Percentiles rank a stretch among this genome's conserved stretches.
These are phyloP conservation scores for Conticribra weissflogii DNA, from an alignment of 108 stramenopile species.

Conservation along the genomic window DNA sequence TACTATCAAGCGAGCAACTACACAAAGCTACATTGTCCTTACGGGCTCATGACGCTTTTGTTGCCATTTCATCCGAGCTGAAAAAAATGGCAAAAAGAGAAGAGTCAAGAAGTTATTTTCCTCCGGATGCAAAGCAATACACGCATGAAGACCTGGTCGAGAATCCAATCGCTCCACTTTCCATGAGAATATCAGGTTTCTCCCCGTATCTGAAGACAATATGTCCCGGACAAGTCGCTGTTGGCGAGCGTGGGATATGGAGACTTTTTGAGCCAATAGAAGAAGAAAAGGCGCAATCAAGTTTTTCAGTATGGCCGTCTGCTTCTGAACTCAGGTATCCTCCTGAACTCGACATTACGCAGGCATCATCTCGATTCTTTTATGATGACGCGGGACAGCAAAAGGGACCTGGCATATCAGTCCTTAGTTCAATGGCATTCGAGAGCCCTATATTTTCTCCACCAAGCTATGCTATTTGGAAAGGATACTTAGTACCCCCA, in stretches of 20 bases:
- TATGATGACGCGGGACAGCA: conserved; percentile 29
- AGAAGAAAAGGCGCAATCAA: conserved; percentile 3
- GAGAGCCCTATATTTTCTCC: conserved; percentile 49
- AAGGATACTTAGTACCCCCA: conserved; percentile 40
- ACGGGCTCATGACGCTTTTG: too few species aligned
- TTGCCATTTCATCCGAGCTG: too few species aligned
- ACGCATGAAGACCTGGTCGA: background rate
- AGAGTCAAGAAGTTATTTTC: background rate
- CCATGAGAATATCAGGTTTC: conserved; percentile 41
- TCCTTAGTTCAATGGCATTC: conserved; percentile 32
- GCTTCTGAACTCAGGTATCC: conserved; percentile 24
- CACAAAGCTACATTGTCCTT: too few species aligned
- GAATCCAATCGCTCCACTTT: conserved; percentile 17
- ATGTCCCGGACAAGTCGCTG: conserved; percentile 32
- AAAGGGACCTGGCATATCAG: conserved; percentile 30
- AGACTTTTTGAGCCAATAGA: conserved; percentile 15
- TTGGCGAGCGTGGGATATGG: conserved; percentile 40
- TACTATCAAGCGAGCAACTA: background rate
- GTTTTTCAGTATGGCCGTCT: conserved; percentile 29
- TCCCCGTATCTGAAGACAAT: conserved; percentile 26
- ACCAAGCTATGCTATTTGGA: conserved; percentile 25
- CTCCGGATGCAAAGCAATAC: background rate
- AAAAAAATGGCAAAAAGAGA: background rate
- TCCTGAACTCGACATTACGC: conserved; percentile 27
- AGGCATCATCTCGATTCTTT: conserved; percentile 33